Percentiles rank a stretch among this genome's conserved stretches.
These are phyloP conservation scores for Pedinophyceae sp. DNA, from an alignment of 139 green algal genomes.

Conservation along the genomic window DNA sequence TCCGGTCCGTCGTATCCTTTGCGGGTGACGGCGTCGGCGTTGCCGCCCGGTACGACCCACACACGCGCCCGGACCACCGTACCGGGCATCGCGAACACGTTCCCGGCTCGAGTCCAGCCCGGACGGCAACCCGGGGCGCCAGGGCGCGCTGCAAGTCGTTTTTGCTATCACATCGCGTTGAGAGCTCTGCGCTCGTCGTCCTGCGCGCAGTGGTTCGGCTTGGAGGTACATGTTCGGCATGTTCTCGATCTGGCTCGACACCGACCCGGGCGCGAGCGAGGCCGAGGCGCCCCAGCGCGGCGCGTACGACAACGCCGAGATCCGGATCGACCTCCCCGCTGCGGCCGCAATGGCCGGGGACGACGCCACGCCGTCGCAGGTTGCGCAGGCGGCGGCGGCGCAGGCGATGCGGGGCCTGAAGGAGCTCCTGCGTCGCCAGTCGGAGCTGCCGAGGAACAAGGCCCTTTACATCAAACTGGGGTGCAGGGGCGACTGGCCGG, in stretches of 20 bases:
- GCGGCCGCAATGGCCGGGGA: not conserved
- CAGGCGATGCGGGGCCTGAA: not conserved
- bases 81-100: too few relatives aligned
- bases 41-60: too few relatives aligned
- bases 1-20: not conserved
- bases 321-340: not conserved
- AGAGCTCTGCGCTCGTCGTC: not conserved
- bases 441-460: slow-evolving; percentile 16
- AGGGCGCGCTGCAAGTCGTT: not conserved
- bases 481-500: slow-evolving; percentile 23
- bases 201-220: not conserved
- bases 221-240: slow-evolving; percentile 5
- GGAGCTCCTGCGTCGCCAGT: not conserved
- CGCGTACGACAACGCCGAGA: not conserved
- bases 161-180: too few relatives aligned
- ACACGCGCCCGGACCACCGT: too few relatives aligned
- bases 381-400: not conserved
- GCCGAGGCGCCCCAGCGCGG: slow-evolving; percentile 3
- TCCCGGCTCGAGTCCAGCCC: too few relatives aligned
- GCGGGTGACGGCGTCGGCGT: too few relatives aligned
- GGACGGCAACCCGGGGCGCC: not conserved
- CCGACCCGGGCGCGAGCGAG: not conserved
- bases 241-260: slow-evolving; percentile 5
- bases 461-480: slow-evolving; percentile 17
- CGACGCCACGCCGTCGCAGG: not conserved